A percentile compares a stretch with the other conserved stretches of the same genome.
These are phyloP conservation scores for Marasmius oreades DNA, from an alignment of 1,284 basidiomycete genomes.

Conservation along the genomic window DNA sequence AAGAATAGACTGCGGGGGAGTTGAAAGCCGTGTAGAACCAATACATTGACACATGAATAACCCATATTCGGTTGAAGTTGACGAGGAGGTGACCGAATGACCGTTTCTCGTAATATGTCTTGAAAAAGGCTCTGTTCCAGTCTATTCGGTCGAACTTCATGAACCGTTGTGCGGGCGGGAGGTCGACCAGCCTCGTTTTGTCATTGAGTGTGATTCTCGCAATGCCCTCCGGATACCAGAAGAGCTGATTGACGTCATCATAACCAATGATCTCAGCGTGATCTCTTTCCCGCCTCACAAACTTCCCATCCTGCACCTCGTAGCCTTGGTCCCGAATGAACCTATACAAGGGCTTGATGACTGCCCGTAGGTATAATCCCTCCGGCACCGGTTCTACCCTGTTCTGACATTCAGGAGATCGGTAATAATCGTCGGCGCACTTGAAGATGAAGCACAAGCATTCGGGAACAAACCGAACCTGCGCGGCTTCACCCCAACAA, in stretches of 20 bases:
- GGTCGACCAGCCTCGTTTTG: conserved; percentile 89
- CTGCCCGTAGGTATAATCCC: conserved; percentile 88
- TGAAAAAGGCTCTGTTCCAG: conserved; percentile 94
- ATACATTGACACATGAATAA: conserved; percentile 88
- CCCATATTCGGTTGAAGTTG: conserved; percentile 98
- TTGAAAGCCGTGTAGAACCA: conserved; percentile 96
- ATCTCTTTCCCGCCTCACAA: conserved; percentile 89
- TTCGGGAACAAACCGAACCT: conserved; percentile 97
- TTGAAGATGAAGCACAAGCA: conserved; percentile 99
- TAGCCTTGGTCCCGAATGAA: conserved; percentile 99
- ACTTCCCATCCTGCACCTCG: conserved; percentile 95
- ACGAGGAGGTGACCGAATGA: conserved; percentile 92
- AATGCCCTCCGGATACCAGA: conserved; percentile 99
- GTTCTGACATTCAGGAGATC: conserved; percentile 97
- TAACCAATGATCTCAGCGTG: conserved; percentile 97
- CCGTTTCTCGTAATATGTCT: conserved; percentile 95
- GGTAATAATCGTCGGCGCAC: conserved; percentile 99
- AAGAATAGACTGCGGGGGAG: conserved; percentile 80
- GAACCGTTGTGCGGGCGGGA: conserved; percentile 86
- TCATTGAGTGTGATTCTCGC: conserved; percentile 86
- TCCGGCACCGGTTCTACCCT: conserved; percentile 93
- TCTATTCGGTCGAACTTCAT: conserved; percentile 95
- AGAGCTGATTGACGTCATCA: conserved; percentile 98
- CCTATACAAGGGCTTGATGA: conserved; percentile 94
- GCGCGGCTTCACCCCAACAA: conserved; percentile 98